These are phyloP conservation scores for Irpex sp. DNA, from an alignment of 1,284 basidiomycete genomes.

Conservation along the genomic window DNA sequence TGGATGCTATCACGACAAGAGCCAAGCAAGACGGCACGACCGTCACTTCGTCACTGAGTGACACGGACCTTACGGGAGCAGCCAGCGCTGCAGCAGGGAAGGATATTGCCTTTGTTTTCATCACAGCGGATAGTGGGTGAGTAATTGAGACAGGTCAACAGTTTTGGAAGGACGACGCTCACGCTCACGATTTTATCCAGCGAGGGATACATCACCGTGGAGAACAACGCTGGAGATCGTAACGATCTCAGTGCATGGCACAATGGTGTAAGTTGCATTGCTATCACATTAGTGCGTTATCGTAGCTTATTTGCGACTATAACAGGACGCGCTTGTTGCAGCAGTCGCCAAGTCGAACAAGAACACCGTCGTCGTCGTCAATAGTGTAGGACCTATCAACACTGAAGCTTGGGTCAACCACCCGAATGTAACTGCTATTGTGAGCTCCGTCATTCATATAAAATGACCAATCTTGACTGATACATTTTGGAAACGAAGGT, in stretches of 20 bases:
- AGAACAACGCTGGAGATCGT: constrained; percentile 63
- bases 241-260: constrained; percentile 72
- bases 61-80: constrained; percentile 50
- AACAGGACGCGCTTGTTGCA: constrained; percentile 45
- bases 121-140: constrained; percentile 42
- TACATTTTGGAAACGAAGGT: too few species aligned
- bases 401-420: constrained; percentile 48
- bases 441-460: not conserved
- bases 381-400: constrained; percentile 46
- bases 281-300: not conserved
- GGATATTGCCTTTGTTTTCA: constrained; percentile 41
- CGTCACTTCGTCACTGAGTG: constrained; percentile 51
- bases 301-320: constrained; percentile 40
- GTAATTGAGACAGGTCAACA: not conserved
- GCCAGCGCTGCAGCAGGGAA: constrained; percentile 27
- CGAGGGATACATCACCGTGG: constrained; percentile 57
- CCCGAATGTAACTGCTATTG: constrained; percentile 27
- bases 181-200: constrained; percentile 15
- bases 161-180: not conserved
- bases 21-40: constrained; percentile 36
- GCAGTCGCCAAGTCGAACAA: constrained; percentile 31
- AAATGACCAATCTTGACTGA: too few species aligned
- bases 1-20: constrained; percentile 45
- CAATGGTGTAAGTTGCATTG: constrained; percentile 45
- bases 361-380: constrained; percentile 56